Evolutionary conservation across 495 filamentous ascomycete species (phyloP).

Genomic region (Letharia columbiana): DNA sequence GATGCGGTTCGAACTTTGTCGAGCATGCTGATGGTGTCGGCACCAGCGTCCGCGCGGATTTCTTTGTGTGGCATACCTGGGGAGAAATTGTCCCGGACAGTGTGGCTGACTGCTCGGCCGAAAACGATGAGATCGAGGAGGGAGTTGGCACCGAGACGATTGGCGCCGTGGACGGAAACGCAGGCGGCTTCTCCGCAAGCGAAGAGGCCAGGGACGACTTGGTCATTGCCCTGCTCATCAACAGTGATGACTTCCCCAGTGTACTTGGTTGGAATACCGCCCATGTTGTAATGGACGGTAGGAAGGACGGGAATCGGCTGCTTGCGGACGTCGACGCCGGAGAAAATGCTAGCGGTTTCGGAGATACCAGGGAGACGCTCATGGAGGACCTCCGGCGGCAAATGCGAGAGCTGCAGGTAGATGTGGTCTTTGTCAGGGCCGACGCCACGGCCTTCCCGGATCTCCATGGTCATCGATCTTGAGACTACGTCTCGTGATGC

Average conservation of each 20-base stretch:
- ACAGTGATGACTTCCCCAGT: conserved; percentile 89
- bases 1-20: conserved; percentile 75
- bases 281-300: conserved; percentile 99
- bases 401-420: conserved; percentile 91
- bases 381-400: conserved; percentile 81
- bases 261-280: conserved; percentile 94
- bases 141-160: conserved; percentile 95
- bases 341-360: conserved; percentile 92
- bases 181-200: conserved; percentile 95
- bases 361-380: conserved; percentile 98
- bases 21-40: conserved; percentile 74
- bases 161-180: conserved; percentile 95
- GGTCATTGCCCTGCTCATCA: conserved; percentile 73
- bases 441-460: conserved; percentile 91
- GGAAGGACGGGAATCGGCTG: conserved; percentile 95
- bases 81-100: conserved; percentile 81
- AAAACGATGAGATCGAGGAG: conserved; percentile 96
- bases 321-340: conserved; percentile 92
- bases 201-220: conserved; percentile 91
- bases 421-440: conserved; percentile 96
- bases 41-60: conserved; percentile 73
- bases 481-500: conserved; percentile 89
- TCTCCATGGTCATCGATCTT: conserved; percentile 95
- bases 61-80: conserved; percentile 69
- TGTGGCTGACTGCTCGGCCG: conserved; percentile 91